These are phyloP conservation scores for Aureobasidium zeae DNA, from an alignment of 2,329 filamentous ascomycete genomes.

Conservation along the genomic window DNA sequence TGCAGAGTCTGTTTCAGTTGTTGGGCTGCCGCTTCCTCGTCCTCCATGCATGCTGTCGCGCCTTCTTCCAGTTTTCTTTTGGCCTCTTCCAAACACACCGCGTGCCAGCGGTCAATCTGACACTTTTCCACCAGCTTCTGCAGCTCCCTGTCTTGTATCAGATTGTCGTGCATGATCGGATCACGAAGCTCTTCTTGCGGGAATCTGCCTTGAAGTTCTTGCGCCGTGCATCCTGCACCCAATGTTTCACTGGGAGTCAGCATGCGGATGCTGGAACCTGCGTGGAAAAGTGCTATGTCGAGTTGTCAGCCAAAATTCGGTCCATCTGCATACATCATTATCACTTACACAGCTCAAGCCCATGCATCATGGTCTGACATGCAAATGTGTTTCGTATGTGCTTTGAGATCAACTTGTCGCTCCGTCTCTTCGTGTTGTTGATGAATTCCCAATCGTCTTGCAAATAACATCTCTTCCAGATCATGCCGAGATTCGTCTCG, in stretches of 20 bases:
- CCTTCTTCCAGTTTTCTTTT: slow-evolving; percentile 31
- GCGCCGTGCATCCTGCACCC: slow-evolving; percentile 49
- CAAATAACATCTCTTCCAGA: slow-evolving; percentile 82
- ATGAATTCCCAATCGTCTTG: slow-evolving; percentile 76
- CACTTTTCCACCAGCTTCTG: slow-evolving; percentile 56
- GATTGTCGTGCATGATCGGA: slow-evolving; percentile 62
- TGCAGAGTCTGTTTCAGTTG: slow-evolving; percentile 6
- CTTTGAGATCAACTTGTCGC: slow-evolving; percentile 57
- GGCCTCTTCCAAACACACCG: slow-evolving; percentile 32
- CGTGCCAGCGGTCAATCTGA: slow-evolving; percentile 61
- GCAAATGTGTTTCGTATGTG: slow-evolving; percentile 37
- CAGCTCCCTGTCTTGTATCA: slow-evolving; percentile 60
- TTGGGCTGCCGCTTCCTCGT: slow-evolving; percentile 10
- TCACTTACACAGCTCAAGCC: slow-evolving; percentile 56
- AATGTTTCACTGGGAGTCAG: slow-evolving; percentile 30
- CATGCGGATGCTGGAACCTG: slow-evolving; percentile 20
- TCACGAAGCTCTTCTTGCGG: slow-evolving; percentile 49
- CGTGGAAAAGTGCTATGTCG: slow-evolving; percentile 14
- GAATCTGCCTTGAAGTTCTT: slow-evolving; percentile 48
- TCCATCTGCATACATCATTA: slow-evolving; percentile 10
- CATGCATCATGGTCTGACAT: slow-evolving; percentile 42
- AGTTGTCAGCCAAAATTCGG: slow-evolving; percentile 13
- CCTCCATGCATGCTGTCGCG: neutral
- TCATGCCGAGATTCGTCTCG: slow-evolving; percentile 48
- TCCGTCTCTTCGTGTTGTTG: slow-evolving; percentile 67